Percentiles rank a stretch among this genome's conserved stretches.
Conservation (phyloP, 345 rosid species). For the Hirschfeldia incana region DNA sequence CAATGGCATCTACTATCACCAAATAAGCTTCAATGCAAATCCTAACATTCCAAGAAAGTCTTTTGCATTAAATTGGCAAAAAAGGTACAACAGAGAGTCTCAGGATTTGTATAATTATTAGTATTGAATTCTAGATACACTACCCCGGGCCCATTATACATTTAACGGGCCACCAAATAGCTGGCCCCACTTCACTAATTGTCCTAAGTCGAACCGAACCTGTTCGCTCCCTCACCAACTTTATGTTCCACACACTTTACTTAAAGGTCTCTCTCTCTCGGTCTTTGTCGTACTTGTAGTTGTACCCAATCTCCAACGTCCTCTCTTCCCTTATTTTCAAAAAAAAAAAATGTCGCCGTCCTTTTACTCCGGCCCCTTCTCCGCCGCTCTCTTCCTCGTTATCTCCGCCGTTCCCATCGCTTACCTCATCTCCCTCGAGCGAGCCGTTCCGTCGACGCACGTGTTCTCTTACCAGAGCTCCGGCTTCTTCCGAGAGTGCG, state of each 20-base stretch:
- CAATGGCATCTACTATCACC: not conserved
- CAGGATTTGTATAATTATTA: slow-evolving; percentile 2
- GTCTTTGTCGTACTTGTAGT: not conserved
- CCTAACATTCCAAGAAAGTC: not conserved
- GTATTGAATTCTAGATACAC: slow-evolving; percentile 14
- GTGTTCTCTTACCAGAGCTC: slow-evolving; percentile 71
- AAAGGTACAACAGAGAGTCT: not conserved
- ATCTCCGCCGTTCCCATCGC: slow-evolving; percentile 72
- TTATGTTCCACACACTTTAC: slow-evolving; percentile 2
- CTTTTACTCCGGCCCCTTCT: slow-evolving; percentile 16
- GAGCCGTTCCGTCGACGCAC: slow-evolving; percentile 55
- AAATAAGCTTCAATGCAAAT: not conserved
- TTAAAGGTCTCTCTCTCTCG: not conserved
- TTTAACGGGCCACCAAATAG: slow-evolving; percentile 19
- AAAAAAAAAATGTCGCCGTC: slow-evolving; percentile 35
- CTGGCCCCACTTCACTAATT: not conserved
- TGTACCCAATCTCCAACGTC: not conserved
- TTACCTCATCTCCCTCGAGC: slow-evolving; percentile 61
- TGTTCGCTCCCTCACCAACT: slow-evolving; percentile 9
- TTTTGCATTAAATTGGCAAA: slow-evolving; percentile 12
- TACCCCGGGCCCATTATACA: slow-evolving; percentile 4
- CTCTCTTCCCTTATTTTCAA: not conserved
- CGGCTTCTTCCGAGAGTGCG: slow-evolving; percentile 78
- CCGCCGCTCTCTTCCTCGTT: slow-evolving; percentile 45
- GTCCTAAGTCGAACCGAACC: not conserved